Evolutionary conservation across 768 basidiomycete species (phyloP), one percentile per base, ranked within the genome.

Genomic region (Lactifluus volemus): DNA sequence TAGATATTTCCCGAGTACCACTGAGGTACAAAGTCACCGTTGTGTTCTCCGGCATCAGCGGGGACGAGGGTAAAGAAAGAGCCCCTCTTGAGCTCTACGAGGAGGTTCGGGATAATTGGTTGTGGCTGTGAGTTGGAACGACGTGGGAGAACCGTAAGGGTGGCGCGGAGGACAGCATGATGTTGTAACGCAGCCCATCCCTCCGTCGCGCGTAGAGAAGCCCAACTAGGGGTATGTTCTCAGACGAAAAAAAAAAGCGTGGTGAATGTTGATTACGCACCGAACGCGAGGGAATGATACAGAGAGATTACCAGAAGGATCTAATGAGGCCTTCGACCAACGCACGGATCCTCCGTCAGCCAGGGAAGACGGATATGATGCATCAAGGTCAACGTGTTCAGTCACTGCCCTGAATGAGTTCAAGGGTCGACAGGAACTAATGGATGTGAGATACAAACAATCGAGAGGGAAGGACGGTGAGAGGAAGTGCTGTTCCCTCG

Each of bases 1-100:
- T 96, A 96, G n/a, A 96, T 84, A 69, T 96, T 91, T 38, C 91
- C 92, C n/a, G 82, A 73, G 70, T 86, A 80, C 92, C 92, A 96
- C 68, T 80, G 73, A 5, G 77, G 76, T 5, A 75, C 53, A 70
- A 65, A 64, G 57, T 53, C 9, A 17, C 66, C 61, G 30, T 52
- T 41, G 19, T 42, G 25, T 4, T 68, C 54, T 3, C 51, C 53
- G 21, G 71, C 55, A 11, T 63, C 41, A 7, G 68, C 67, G 11
- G 88, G 85, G 12, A 87, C 65, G 47, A 96, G 69, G 7, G 89
- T 75, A 68, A 92, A 90, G 70, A 87, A 92, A 2, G 90, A 85
- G 0, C 83, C 91, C 67, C 86, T 88, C 10, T 80, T 71, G 11
- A 93, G 75, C 36, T 86, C 76, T 1, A 89, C 75, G 2, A 78